Evolutionary conservation across 805 yeast species (phyloP), one percentile per base, ranked within the genome.

Genomic region (Cyberlindnera galapagoensis): DNA sequence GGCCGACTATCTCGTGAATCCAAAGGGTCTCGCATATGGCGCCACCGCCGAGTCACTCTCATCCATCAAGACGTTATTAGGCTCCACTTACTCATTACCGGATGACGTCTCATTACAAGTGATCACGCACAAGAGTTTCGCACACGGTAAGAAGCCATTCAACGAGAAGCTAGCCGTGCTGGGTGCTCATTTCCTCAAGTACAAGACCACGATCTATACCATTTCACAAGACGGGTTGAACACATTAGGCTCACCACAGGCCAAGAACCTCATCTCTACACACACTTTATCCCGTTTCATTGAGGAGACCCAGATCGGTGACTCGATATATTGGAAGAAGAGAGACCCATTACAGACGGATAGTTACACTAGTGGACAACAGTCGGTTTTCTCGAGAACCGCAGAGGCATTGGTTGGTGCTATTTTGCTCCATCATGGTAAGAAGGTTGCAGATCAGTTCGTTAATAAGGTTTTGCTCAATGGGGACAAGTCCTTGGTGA

Each of bases 61-160:
- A 31, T 61, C 65, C 19, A 56, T 79, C 33, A 72, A 74, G 47
- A 39, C 46, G 18, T 73, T 75, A 42, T 57, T 80, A 11, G 67
- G 63, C 18, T 63, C 62, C 15, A 63, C 69, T 39, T 77, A 65
- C 48, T 43, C 63, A 25, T 62, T 88, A 25, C 65, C 80, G 5
- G 81, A 84, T 47, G 67, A 68, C 6, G 44, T 80, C 37, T 60
- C 80, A 15, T 63, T 86, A 40, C 97, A 90, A 61, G 76, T 84
- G 24, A 63, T 88, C 48, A 88, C 97, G 6, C 97, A 90, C 62
- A 90, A 90, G 62, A 84, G 95, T 15, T 90, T 87, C 66, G 94
- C 94, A 5, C 94, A 85, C 60, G 97, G 95, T 8, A 65, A 72
- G 41, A 76, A 79, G 47, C 96, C 97, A 7, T 85, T 83, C 61